Conservation (phyloP, 2,329 filamentous ascomycete genomes). For the Verticillium nubilum region DNA sequence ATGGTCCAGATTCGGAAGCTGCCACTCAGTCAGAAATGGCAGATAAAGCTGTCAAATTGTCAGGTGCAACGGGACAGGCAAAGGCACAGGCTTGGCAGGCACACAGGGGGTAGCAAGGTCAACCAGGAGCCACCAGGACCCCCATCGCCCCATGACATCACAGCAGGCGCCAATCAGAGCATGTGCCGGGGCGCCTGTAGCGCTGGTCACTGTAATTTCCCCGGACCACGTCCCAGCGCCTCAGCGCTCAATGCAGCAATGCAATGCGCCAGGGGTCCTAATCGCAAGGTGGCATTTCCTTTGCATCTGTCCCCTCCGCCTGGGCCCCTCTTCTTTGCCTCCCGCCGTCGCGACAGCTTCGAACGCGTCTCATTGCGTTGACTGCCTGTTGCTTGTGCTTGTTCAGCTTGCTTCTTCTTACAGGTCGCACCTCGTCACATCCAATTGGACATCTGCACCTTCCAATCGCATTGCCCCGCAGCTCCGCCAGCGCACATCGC, state of each 20-base stretch:
- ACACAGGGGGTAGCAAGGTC: no score
- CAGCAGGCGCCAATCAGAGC: neutral
- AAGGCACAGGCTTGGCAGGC: neutral
- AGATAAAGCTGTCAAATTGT: neutral
- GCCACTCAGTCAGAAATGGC: neutral
- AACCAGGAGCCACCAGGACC: no score
- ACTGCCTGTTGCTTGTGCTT: neutral
- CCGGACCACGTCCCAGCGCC: neutral
- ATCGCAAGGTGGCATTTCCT: constrained; percentile 24
- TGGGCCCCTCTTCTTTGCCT: neutral
- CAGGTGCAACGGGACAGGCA: neutral
- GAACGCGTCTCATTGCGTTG: neutral
- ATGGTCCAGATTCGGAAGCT: neutral
- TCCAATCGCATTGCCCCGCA: neutral
- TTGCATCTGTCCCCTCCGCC: constrained; percentile 1
- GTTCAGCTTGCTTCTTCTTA: neutral
- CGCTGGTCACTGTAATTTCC: constrained; percentile 2
- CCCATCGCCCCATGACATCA: constrained; percentile 2
- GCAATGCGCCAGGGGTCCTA: constrained; percentile 11
- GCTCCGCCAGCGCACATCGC: neutral
- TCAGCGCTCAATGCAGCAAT: neutral
- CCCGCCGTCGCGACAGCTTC: constrained; percentile 3
- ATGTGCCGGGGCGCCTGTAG: neutral
- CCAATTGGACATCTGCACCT: neutral
- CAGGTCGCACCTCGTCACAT: neutral